Percentiles rank a stretch among this genome's conserved stretches.
These are phyloP conservation scores for Miamiensis avidus DNA, from an alignment of 169 alveolate genomes.

Conservation along the genomic window DNA sequence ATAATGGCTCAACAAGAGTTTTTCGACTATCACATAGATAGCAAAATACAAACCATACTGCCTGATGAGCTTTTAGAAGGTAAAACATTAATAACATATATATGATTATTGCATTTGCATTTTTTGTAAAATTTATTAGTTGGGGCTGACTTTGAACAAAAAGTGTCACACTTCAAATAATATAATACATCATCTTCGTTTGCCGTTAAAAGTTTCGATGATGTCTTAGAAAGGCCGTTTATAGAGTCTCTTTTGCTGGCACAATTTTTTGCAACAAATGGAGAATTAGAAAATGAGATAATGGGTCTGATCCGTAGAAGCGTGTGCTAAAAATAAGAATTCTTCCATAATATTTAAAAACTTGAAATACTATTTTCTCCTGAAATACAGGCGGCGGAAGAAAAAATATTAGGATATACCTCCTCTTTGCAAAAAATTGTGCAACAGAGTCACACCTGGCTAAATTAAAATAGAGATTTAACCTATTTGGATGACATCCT, in stretches of 20 bases:
- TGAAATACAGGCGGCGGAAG: constrained; percentile 15
- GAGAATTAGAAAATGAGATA: constrained; percentile 38
- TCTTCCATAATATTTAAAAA: constrained; percentile 29
- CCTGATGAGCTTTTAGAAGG: constrained; percentile 14
- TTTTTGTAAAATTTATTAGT: background rate
- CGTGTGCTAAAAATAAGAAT: constrained; percentile 34
- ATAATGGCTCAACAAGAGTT: constrained; percentile 1
- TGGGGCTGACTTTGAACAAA: background rate
- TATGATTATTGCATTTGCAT: too few relatives aligned
- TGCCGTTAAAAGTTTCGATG: constrained; percentile 14
- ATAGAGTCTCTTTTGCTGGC: constrained; percentile 38
- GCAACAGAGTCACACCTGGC: constrained; percentile 32
- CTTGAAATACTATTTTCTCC: constrained; percentile 19
- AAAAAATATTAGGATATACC: constrained; percentile 11
- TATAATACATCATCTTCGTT: background rate
- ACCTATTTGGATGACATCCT: background rate
- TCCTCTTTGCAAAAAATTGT: constrained; percentile 14
- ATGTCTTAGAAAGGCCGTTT: constrained; percentile 36
- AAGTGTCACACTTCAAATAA: background rate
- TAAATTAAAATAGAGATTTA: background rate
- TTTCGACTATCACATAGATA: background rate
- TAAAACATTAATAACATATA: too few relatives aligned
- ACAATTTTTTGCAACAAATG: constrained; percentile 31
- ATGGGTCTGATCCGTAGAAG: constrained; percentile 35
- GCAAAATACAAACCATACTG: background rate